Conservation (phyloP, 2,329 filamentous ascomycete species). For the Ophiocordyceps camponoti-leonardi region DNA sequence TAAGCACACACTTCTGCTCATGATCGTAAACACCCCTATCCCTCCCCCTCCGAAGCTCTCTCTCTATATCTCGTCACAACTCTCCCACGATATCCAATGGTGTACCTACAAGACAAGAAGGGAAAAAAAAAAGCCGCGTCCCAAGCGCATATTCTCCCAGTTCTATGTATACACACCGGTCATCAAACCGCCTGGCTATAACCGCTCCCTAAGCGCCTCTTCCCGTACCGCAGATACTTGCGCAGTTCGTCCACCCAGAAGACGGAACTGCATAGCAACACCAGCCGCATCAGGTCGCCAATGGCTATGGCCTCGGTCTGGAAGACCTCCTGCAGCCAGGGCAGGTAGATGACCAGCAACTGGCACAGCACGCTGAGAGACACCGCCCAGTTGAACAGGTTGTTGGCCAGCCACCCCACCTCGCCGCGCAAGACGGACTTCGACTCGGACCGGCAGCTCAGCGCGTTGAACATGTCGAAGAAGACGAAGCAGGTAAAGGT, state of each 20-base stretch:
- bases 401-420: slow-evolving; percentile 67
- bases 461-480: slow-evolving; percentile 98
- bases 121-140: background rate
- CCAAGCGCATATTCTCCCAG: background rate
- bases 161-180: background rate
- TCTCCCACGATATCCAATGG: background rate
- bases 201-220: slow-evolving; percentile 35
- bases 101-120: background rate
- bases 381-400: slow-evolving; percentile 94
- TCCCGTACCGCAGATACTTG: slow-evolving; percentile 56
- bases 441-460: slow-evolving; percentile 78
- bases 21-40: too few species aligned
- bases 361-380: slow-evolving; percentile 72
- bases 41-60: too few species aligned
- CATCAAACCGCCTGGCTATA: slow-evolving; percentile 49
- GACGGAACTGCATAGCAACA: slow-evolving; percentile 68
- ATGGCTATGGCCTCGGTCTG: slow-evolving; percentile 77
- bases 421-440: slow-evolving; percentile 84
- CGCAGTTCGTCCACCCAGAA: slow-evolving; percentile 89
- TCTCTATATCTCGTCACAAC: background rate
- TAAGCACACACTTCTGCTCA: background rate
- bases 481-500: slow-evolving; percentile 98
- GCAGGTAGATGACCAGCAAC: slow-evolving; percentile 82
- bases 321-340: slow-evolving; percentile 84
- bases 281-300: slow-evolving; percentile 54